Percentiles rank a stretch among this genome's conserved stretches.
These are phyloP conservation scores for Hibiscus trionum DNA, from an alignment of 345 rosid species.

Conservation along the genomic window DNA sequence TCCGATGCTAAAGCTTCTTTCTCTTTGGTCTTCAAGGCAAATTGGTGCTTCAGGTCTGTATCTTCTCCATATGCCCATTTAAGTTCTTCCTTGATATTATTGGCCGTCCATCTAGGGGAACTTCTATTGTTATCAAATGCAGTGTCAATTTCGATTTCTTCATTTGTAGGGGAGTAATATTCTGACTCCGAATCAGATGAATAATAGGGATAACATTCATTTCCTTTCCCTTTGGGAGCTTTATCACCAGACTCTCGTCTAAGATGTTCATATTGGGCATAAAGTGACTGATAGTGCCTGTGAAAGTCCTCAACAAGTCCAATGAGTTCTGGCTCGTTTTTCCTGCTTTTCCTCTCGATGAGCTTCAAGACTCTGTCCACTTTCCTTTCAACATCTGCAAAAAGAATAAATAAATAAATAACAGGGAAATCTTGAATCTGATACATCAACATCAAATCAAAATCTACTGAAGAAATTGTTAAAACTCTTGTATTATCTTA, in stretches of 20 bases:
- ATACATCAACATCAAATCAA: conserved; percentile 8
- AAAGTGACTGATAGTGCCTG: conserved; percentile 52
- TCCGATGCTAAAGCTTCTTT: conserved; percentile 19
- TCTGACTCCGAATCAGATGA: conserved; percentile 67
- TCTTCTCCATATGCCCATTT: conserved; percentile 12
- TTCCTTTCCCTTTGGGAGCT: conserved; percentile 34
- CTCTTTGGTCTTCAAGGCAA: conserved; percentile 19
- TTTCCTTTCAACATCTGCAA: conserved; percentile 63
- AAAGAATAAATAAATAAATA: conserved; percentile 10
- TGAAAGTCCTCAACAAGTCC: conserved; percentile 67
- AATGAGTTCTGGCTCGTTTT: conserved; percentile 44
- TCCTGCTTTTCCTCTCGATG: conserved; percentile 46
- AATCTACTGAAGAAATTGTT: neutral
- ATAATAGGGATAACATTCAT: conserved; percentile 54
- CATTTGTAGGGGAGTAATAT: conserved; percentile 51
- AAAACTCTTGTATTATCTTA: neutral
- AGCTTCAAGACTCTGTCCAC: conserved; percentile 63
- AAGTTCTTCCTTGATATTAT: conserved; percentile 16
- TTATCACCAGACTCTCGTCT: conserved; percentile 51
- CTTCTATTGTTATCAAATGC: neutral
- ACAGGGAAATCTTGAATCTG: conserved; percentile 37
- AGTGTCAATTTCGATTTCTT: conserved; percentile 8
- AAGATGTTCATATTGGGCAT: conserved; percentile 62
- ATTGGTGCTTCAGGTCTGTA: conserved; percentile 19
- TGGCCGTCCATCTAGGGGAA: conserved; percentile 2